These are phyloP conservation scores for Chytriomyces sp. DNA, from an alignment of 192 early-diverging fungal species.

Conservation along the genomic window DNA sequence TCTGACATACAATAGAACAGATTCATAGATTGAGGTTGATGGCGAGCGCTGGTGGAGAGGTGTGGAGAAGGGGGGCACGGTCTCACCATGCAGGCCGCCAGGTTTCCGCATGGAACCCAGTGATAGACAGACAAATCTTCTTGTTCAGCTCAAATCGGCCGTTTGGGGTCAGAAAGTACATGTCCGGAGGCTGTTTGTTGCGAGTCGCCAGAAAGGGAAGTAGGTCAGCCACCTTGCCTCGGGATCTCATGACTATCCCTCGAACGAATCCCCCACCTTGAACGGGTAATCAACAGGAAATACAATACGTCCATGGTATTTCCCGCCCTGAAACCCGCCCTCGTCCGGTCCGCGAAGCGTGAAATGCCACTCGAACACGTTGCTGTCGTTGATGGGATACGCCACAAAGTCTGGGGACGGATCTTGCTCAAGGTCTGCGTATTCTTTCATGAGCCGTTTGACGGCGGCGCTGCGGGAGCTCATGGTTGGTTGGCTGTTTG, in stretches of 20 bases:
- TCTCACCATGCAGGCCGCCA: slow-evolving; percentile 92
- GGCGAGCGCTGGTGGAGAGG: too few relatives aligned
- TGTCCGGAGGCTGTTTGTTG: slow-evolving; percentile 47
- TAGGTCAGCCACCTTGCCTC: background rate
- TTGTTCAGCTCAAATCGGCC: slow-evolving; percentile 89
- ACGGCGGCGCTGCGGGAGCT: slow-evolving; percentile 54
- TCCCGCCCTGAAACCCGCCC: slow-evolving; percentile 83
- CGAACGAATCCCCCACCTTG: slow-evolving; percentile 44
- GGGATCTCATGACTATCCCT: background rate
- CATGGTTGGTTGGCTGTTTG: background rate
- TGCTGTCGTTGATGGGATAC: slow-evolving; percentile 71
- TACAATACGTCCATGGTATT: slow-evolving; percentile 90
- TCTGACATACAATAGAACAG: too few relatives aligned
- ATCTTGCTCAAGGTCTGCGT: slow-evolving; percentile 70
- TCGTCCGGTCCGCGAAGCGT: slow-evolving; percentile 85
- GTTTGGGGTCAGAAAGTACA: slow-evolving; percentile 56
- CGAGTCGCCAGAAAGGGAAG: too few relatives aligned
- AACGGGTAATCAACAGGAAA: slow-evolving; percentile 97
- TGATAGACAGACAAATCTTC: slow-evolving; percentile 94
- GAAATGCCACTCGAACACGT: slow-evolving; percentile 98
- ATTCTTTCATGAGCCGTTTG: slow-evolving; percentile 82
- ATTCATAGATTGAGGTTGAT: background rate
- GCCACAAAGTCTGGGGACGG: slow-evolving; percentile 73
- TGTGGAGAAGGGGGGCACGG: background rate
- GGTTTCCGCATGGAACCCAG: slow-evolving; percentile 90